Conservation (phyloP, 768 basidiomycete species). For the Trametes cingulata region DNA sequence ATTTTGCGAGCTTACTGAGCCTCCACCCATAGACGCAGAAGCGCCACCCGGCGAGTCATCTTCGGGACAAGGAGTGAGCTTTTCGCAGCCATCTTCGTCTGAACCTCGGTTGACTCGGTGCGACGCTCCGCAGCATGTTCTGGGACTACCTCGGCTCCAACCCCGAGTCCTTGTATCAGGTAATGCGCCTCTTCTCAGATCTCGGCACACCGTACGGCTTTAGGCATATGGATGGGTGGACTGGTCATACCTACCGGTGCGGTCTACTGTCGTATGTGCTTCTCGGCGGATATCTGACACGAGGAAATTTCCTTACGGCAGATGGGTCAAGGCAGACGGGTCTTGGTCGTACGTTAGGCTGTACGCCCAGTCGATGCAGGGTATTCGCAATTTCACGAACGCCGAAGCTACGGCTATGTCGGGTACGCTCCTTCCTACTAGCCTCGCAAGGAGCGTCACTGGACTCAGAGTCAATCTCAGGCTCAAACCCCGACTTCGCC, state of each 20-base stretch:
- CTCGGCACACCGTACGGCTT: constrained; percentile 56
- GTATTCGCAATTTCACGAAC: constrained; percentile 40
- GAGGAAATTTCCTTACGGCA: neutral
- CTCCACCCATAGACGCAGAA: constrained; percentile 43
- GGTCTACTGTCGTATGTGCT: neutral
- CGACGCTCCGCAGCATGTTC: constrained; percentile 32
- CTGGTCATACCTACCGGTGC: constrained; percentile 49
- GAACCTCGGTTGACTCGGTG: neutral
- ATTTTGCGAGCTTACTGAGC: neutral
- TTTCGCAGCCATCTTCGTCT: constrained; percentile 1
- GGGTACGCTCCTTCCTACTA: constrained; percentile 28
- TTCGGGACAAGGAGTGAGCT: constrained; percentile 39
- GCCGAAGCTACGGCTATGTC: constrained; percentile 37
- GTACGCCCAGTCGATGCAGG: constrained; percentile 32
- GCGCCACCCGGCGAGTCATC: constrained; percentile 52
- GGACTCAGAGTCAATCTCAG: neutral
- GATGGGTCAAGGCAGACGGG: constrained; percentile 46
- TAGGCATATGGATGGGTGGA: constrained; percentile 51
- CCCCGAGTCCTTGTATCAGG: constrained; percentile 48
- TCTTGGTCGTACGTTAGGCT: constrained; percentile 58
- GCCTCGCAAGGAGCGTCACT: too few relatives aligned
- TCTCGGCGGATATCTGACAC: neutral
- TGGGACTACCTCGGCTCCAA: constrained; percentile 51
- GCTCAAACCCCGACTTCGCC: constrained; percentile 50
- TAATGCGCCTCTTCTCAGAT: constrained; percentile 54